phyloP scores from a whole-genome alignment of 2,329 filamentous ascomycete species.

The Trichoderma hamatum region DNA sequence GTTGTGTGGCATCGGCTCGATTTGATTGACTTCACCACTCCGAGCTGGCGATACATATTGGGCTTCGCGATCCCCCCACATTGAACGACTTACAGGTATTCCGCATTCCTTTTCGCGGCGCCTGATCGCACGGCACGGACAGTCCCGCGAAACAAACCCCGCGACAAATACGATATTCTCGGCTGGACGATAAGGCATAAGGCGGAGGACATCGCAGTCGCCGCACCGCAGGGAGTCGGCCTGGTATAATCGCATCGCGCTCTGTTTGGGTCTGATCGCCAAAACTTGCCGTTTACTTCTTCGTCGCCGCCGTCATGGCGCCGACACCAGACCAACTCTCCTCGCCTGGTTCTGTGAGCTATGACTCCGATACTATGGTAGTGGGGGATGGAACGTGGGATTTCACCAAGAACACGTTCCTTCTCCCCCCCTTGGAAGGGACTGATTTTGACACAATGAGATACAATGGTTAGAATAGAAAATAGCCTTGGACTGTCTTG shows the following conservation, averaged over 20 bases:
- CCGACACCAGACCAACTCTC: constrained; percentile 63
- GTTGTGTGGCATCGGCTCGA: background rate
- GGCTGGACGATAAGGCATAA: background rate
- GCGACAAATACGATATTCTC: background rate
- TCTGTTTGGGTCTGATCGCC: background rate
- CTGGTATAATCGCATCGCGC: background rate
- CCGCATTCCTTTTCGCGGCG: background rate
- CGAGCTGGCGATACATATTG: too few relatives aligned
- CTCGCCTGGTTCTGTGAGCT: constrained; percentile 71
- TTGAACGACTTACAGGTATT: background rate
- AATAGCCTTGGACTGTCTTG: background rate
- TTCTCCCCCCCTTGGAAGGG: constrained; percentile 75
- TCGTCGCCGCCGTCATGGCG: constrained; percentile 59
- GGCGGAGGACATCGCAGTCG: background rate
- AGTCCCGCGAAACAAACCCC: background rate
- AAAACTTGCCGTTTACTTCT: constrained; percentile 3
- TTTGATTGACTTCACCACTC: background rate
- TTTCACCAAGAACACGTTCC: constrained; percentile 72
- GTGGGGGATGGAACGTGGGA: constrained; percentile 88
- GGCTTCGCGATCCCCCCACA: background rate
- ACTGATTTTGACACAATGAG: constrained; percentile 80
- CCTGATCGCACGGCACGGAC: constrained; percentile 9
- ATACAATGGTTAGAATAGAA: constrained; percentile 67
- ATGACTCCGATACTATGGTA: constrained; percentile 72
- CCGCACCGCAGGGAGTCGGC: background rate